Evolutionary conservation across 78 protist genomes (phyloP).

Genomic region (slime mould (Dictyostelium discoideum)): DNA sequence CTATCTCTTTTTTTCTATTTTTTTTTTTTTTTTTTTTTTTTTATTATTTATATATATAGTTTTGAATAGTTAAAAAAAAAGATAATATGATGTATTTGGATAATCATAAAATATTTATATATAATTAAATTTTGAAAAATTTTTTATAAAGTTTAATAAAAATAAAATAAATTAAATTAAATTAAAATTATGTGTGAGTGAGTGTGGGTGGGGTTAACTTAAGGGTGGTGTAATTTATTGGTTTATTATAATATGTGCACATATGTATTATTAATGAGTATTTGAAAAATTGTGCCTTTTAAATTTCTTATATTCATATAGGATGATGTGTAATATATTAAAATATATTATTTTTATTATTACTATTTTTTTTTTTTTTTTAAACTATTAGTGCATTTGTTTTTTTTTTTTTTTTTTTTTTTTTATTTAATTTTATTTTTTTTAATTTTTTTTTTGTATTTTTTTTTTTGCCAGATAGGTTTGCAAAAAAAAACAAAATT

Average conservation of each 20-base stretch:
- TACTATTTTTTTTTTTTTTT: neutral
- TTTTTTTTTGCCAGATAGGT: neutral
- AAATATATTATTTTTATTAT: neutral
- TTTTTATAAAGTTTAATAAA: neutral
- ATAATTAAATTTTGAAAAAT: neutral
- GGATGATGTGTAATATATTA: neutral
- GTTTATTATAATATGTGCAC: neutral
- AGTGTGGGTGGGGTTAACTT: neutral
- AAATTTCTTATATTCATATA: neutral
- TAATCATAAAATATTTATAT: neutral
- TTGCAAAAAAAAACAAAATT: neutral
- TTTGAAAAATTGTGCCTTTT: neutral
- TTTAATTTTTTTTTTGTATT: neutral
- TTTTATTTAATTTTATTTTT: neutral
- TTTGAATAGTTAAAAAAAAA: neutral
- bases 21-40: neutral
- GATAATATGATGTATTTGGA: neutral
- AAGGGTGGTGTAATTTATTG: neutral
- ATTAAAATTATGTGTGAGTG: neutral
- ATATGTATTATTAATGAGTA: neutral
- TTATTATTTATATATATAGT: neutral
- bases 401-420: neutral
- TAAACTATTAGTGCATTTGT: neutral
- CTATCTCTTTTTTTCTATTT: too few species aligned
- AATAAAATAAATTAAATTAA: conserved; percentile 1